Evolutionary conservation across 2,329 filamentous ascomycete genomes (phyloP), one percentile per base, ranked within the genome.

Genomic region (Fusarium duplospermum): DNA sequence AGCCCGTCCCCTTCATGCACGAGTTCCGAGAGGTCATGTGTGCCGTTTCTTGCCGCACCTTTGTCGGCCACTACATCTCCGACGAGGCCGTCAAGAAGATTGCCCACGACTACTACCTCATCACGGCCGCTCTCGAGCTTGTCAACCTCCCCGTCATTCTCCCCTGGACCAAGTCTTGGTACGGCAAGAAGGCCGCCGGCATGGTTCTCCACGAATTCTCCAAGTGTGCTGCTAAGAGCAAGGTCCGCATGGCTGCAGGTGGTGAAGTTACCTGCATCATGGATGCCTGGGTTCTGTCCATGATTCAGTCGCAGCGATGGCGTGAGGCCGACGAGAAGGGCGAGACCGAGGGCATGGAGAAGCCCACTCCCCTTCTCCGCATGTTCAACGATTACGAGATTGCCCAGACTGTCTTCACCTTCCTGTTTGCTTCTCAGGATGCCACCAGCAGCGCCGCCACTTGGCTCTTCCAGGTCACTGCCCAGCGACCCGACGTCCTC

Each of bases 71-170:
- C 86, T 98, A 98, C 86, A 96, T 98, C 83, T 92, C 93, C 54
- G 93, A 98, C 69, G 93, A 94, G 82, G 91, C 93, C 58, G 92
- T 98, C 80, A 96, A 97, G 89, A 95, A 94, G 87, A 96, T 98
- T 74, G 93, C 96, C 71, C 93, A 98, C 83, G 95, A 98, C 85
- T 99, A 98, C 86, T 98, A 97, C 85, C 90, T 96, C 74, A 97
- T 98, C 81, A 98, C 96, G 16, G 96, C 93, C 67, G 96, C 96
- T 24, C 90, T 98, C 76, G 96, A 99, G 84, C 90, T 98, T 56
- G 96, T 99, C 87, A 98, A 98, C 87, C 98, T 98, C 87, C 96
- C 96, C 69, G 93, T 98, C 84, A 98, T 98, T 81, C 85, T 98
- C 45, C 96, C 96, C 42, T 98, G 90, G 87, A 98, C 95, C 81